Evolutionary conservation across 805 yeast genomes (phyloP).

Genomic region (Starmerella riodocensis): DNA sequence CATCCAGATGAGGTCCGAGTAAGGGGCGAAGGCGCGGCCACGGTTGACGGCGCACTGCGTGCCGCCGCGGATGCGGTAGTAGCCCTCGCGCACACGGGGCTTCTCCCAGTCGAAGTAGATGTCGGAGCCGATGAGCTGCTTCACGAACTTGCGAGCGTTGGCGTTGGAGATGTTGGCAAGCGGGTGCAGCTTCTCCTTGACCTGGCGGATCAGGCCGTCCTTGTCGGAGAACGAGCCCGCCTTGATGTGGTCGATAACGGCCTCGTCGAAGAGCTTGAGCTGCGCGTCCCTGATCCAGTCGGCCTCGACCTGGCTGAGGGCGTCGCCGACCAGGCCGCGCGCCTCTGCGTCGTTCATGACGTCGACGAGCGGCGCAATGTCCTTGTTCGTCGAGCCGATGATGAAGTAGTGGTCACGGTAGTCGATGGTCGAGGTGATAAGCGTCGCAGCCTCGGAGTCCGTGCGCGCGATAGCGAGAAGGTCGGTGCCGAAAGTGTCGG

Average conservation of each 20-base stretch:
- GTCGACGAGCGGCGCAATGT: conserved; percentile 56
- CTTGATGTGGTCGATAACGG: conserved; percentile 71
- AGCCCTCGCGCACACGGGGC: conserved; percentile 91
- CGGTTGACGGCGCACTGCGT: conserved; percentile 95
- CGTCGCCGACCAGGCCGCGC: conserved; percentile 57
- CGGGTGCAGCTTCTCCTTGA: conserved; percentile 59
- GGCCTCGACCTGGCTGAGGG: conserved; percentile 58
- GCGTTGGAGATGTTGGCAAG: conserved; percentile 59
- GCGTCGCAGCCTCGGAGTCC: conserved; percentile 94
- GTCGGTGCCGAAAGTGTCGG: conserved; percentile 83
- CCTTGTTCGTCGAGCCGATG: conserved; percentile 81
- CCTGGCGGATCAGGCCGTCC: conserved; percentile 47
- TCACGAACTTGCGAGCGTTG: conserved; percentile 68
- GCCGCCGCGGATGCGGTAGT: conserved; percentile 92
- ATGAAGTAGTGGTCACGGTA: conserved; percentile 87
- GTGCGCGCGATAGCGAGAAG: conserved; percentile 86
- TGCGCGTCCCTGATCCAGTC: conserved; percentile 77
- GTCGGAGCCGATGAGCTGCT: conserved; percentile 50
- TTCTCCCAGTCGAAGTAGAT: conserved; percentile 88
- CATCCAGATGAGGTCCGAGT: conserved; percentile 95
- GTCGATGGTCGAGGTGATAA: conserved; percentile 86
- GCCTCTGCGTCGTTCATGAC: conserved; percentile 73
- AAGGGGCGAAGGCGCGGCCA: conserved; percentile 89
- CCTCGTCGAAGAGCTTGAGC: conserved; percentile 78
- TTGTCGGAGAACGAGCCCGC: conserved; percentile 47